These are phyloP conservation scores for Simplicillium sp. DNA, from an alignment of 2,329 filamentous ascomycete genomes.

Conservation along the genomic window DNA sequence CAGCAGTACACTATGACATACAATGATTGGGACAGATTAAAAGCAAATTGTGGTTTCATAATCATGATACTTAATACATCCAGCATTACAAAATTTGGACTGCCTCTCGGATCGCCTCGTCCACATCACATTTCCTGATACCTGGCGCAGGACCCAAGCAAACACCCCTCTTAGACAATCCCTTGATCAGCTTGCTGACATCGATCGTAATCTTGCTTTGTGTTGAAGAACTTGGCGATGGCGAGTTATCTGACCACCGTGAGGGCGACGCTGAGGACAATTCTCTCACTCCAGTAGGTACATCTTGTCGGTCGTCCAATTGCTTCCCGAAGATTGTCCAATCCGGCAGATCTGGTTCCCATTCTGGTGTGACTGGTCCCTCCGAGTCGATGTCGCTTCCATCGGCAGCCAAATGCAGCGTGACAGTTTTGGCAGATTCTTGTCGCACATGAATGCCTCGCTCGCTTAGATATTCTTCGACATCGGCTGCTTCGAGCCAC, in stretches of 20 bases:
- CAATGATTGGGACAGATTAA: too few relatives aligned
- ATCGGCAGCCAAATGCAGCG: background rate
- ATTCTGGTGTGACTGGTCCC: constrained; percentile 1
- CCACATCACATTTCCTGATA: constrained; percentile 3
- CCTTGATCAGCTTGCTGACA: constrained; percentile 2
- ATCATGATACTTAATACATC: too few relatives aligned
- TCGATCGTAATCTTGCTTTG: constrained; percentile 3
- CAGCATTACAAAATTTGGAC: background rate
- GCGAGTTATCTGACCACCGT: background rate
- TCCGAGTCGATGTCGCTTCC: background rate
- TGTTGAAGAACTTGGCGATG: background rate
- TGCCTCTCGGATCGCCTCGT: constrained; percentile 6
- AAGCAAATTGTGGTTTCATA: too few relatives aligned
- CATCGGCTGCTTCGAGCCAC: constrained; percentile 5
- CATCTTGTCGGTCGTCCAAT: constrained; percentile 2
- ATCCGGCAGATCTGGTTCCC: constrained; percentile 5
- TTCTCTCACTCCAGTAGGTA: constrained; percentile 2
- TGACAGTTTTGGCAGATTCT: background rate
- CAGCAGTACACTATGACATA: too few relatives aligned
- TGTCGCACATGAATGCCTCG: constrained; percentile 4
- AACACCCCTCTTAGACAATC: background rate
- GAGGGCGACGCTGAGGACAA: background rate
- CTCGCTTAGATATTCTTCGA: constrained; percentile 5
- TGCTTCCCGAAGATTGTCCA: constrained; percentile 6
- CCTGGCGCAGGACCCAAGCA: constrained; percentile 6